Evolutionary conservation across 306 rosid species (phyloP).

Genomic region (Senna tora): DNA sequence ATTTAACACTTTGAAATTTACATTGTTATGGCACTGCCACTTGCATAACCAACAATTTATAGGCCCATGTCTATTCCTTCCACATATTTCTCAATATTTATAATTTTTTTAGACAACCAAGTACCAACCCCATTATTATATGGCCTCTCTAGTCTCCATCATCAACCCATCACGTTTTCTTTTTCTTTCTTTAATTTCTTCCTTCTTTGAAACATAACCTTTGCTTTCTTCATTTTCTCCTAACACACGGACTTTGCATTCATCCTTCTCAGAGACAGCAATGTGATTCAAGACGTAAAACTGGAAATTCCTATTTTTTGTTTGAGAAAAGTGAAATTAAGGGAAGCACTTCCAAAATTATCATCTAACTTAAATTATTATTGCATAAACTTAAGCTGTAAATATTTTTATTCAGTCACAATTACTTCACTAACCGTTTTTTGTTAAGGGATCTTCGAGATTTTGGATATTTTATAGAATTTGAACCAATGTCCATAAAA

Average conservation of each 20-base stretch:
- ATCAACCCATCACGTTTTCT: not conserved
- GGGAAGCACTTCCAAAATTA: too few species aligned
- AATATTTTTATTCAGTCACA: too few species aligned
- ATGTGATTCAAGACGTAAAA: not conserved
- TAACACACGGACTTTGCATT: not conserved
- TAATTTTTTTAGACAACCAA: conserved; percentile 17
- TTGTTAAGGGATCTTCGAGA: too few species aligned
- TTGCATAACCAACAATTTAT: conserved; percentile 16
- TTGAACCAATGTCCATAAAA: too few species aligned
- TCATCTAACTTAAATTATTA: too few species aligned
- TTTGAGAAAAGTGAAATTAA: too few species aligned
- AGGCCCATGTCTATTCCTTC: conserved; percentile 2
- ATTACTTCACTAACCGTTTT: too few species aligned
- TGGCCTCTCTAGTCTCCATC: not conserved
- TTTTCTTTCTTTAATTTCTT: not conserved
- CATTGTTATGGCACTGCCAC: conserved; percentile 10
- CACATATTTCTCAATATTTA: not conserved
- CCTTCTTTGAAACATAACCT: conserved; percentile 17
- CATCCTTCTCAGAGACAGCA: conserved; percentile 16
- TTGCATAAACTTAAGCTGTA: too few species aligned
- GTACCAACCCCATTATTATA: not conserved
- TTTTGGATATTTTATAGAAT: too few species aligned
- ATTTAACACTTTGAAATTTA: conserved; percentile 13
- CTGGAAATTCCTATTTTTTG: too few species aligned
- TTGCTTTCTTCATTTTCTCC: not conserved